Base-by-base conservation (phyloP, 495 filamentous ascomycete genomes). In the Copromyces sp. region DNA sequence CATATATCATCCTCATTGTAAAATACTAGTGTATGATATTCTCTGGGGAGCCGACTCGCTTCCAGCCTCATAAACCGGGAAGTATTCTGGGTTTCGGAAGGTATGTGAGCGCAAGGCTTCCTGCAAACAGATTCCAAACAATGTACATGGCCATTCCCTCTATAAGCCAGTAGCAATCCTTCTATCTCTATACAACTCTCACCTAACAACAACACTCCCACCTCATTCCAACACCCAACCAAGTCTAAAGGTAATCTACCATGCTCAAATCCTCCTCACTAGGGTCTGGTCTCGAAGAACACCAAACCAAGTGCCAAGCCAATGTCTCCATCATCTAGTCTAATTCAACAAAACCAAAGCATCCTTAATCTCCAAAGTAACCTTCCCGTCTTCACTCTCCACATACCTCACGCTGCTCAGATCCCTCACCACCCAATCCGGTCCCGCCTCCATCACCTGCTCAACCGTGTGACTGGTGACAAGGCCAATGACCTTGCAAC, bases 371-470 rank as follows among this genome's bases (percentile, higher is more conserved):
- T 86, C 83, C 72, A 92, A 78, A 71, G 82, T 84, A 14, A 89
- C 87, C 75, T 81, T 81, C 40, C 82, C 83, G 68, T 76, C 83
- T 53, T 83, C 83, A 2, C 68, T 73, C 38, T 76, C 77, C 75
- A 89, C 84, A 71, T 92, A 82, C 77, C 83, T 83, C 35, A 98
- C 85, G 73, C 91, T 92, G 42, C 83, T 82, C 83, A 99, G 82
- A 81, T 99, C 93, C 75, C 86, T 84, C 35, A 97, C 90, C 38
- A 98, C 88, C 91, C 93, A 97, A 82, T 98, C 94, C 29, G 95
- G 92, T 11, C 88, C 91, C 12, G 93, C 92, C 38, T 84, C 87
- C 70, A 84, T 76, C 32, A 98, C 84, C 80, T 94, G 86, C 75
- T 89, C 88, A 47, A 89, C 82, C 29, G 88, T 87, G 81, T 99